Evolutionary conservation across 768 basidiomycete genomes (phyloP).

Genomic region (Mycena pura): DNA sequence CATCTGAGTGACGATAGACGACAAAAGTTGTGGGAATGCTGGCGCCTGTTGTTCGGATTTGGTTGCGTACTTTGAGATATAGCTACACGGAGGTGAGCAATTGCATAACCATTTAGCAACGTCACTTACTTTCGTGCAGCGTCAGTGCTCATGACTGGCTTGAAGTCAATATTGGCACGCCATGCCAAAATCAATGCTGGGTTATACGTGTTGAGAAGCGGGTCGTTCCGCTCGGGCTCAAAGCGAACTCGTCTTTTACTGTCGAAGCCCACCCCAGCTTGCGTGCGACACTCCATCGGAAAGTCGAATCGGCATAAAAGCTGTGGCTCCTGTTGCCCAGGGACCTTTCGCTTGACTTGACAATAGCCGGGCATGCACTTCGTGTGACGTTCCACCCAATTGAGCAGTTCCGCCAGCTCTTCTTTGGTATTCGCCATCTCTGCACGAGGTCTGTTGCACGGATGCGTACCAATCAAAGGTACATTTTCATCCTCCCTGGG

Average conservation of each 20-base stretch:
- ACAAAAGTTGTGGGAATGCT: slow-evolving; percentile 24
- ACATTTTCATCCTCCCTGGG: slow-evolving; percentile 10
- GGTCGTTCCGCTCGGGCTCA: slow-evolving; percentile 25
- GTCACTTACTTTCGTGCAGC: slow-evolving; percentile 14
- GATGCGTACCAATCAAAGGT: slow-evolving; percentile 18
- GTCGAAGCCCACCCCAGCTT: slow-evolving; percentile 8
- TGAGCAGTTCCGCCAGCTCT: slow-evolving; percentile 30
- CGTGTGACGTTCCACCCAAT: slow-evolving; percentile 31
- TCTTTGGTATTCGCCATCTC: slow-evolving; percentile 26
- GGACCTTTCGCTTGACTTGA: no score
- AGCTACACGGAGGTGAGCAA: neutral
- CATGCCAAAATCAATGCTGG: slow-evolving; percentile 27
- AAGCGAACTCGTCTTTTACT: slow-evolving; percentile 18
- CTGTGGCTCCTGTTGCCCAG: slow-evolving; percentile 14
- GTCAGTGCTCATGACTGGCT: slow-evolving; percentile 27
- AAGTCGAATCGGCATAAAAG: slow-evolving; percentile 25
- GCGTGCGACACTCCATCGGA: slow-evolving; percentile 5
- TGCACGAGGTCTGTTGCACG: slow-evolving; percentile 7
- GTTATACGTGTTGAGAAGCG: slow-evolving; percentile 29
- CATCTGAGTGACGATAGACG: slow-evolving; percentile 3
- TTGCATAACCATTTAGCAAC: no score
- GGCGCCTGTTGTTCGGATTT: slow-evolving; percentile 22
- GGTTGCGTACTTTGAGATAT: slow-evolving; percentile 25
- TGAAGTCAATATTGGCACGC: slow-evolving; percentile 33
- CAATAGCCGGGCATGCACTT: no score